Evolutionary conservation across 768 basidiomycete species (phyloP).

Genomic region (Mycena pura): DNA sequence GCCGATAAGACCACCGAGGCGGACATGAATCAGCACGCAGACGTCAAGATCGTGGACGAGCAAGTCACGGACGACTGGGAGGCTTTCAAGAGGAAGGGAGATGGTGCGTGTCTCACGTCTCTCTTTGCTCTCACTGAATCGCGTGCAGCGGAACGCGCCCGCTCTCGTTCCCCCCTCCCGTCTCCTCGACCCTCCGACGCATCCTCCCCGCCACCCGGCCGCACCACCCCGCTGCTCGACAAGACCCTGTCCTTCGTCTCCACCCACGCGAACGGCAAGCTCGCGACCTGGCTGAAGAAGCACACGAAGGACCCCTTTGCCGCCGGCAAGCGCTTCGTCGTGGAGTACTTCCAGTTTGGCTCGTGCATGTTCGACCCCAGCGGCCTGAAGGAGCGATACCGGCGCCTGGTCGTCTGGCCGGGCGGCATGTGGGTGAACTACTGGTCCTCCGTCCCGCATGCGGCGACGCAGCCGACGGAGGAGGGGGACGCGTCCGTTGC

Average conservation of each 20-base stretch:
- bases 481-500: constrained; percentile 27
- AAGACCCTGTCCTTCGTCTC: constrained; percentile 48
- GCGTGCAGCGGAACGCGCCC: constrained; percentile 2
- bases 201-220: constrained; percentile 18
- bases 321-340: constrained; percentile 56
- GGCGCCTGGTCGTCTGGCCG: constrained; percentile 52
- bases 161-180: constrained; percentile 20
- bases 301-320: constrained; percentile 58
- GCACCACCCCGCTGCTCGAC: constrained; percentile 38
- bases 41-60: constrained; percentile 52
- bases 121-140: constrained; percentile 7
- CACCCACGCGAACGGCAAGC: constrained; percentile 47
- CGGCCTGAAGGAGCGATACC: constrained; percentile 57
- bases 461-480: constrained; percentile 33
- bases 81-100: constrained; percentile 45
- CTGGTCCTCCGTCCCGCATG: constrained; percentile 68
- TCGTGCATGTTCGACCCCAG: constrained; percentile 63
- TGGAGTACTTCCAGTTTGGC: constrained; percentile 65
- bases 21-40: constrained; percentile 49
- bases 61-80: constrained; percentile 60
- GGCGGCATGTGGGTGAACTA: constrained; percentile 66
- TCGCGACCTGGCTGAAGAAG: constrained; percentile 58
- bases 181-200: constrained; percentile 24
- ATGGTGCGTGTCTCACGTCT: constrained; percentile 24
- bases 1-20: constrained; percentile 40